These are phyloP conservation scores for Mycena venus DNA, from an alignment of 768 basidiomycete genomes.

Conservation along the genomic window DNA sequence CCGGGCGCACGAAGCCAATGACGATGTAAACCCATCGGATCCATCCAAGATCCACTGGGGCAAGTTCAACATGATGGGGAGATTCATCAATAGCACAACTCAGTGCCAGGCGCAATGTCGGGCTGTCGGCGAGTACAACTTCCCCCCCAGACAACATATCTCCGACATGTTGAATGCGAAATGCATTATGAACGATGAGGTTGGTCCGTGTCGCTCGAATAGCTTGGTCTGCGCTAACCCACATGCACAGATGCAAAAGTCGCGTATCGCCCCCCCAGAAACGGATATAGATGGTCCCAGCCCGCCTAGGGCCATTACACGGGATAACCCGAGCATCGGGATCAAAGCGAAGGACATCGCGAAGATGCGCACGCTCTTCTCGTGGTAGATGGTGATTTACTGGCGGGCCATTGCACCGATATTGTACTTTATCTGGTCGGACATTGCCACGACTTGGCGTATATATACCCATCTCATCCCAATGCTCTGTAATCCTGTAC, in stretches of 20 bases:
- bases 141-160: conserved; percentile 68
- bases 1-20: conserved; percentile 87
- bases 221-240: conserved; percentile 7
- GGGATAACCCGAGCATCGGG: conserved; percentile 28
- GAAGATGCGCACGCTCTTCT: conserved; percentile 66
- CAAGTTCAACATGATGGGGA: conserved; percentile 94
- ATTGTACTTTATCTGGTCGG: conserved; percentile 26
- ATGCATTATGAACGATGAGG: conserved; percentile 80
- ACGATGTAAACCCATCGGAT: conserved; percentile 76
- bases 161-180: conserved; percentile 67
- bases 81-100: conserved; percentile 82
- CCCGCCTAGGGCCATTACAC: conserved; percentile 32
- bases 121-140: conserved; percentile 69
- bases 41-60: conserved; percentile 91
- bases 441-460: conserved; percentile 27
- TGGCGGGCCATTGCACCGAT: conserved; percentile 13
- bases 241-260: conserved; percentile 70
- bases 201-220: conserved; percentile 44
- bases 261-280: conserved; percentile 69
- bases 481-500: conserved; percentile 27
- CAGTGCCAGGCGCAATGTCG: conserved; percentile 85
- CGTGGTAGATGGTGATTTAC: conserved; percentile 44
- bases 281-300: conserved; percentile 55
- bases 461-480: conserved; percentile 26
- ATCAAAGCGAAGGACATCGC: conserved; percentile 55